phyloP scores from a whole-genome alignment of 2,329 filamentous ascomycete genomes.

The Alternaria viburni region DNA sequence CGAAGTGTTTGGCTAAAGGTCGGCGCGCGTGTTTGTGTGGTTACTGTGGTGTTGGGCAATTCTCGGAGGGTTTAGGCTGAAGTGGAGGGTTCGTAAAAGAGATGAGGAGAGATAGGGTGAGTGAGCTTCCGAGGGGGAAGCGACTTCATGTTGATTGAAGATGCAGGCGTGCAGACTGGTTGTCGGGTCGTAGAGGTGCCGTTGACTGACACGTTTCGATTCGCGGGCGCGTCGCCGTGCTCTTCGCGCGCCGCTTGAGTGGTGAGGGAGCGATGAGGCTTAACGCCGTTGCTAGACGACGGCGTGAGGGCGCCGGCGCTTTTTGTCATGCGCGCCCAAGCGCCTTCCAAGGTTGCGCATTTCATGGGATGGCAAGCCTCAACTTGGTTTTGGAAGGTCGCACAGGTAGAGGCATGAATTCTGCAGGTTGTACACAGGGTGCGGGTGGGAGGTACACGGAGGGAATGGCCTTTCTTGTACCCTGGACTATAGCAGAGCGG shows the following conservation, averaged over 20 bases:
- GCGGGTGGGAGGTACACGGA: conserved; percentile 9
- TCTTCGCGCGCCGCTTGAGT: conserved; percentile 11
- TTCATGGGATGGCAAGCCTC: background rate
- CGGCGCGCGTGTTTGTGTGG: background rate
- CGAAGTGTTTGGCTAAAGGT: background rate
- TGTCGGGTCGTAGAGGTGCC: background rate
- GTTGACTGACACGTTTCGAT: conserved; percentile 4
- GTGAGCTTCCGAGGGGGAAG: background rate
- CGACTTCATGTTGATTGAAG: conserved; percentile 2
- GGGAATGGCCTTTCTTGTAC: background rate
- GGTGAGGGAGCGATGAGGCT: conserved; percentile 11
- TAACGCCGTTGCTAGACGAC: conserved; percentile 7
- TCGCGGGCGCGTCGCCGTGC: conserved; percentile 24
- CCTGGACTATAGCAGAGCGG: background rate
- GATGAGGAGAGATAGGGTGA: background rate
- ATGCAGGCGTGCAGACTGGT: background rate
- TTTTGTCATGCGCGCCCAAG: conserved; percentile 1
- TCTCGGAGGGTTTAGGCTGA: conserved; percentile 1
- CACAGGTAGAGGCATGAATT: background rate
- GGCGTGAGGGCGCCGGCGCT: conserved; percentile 15
- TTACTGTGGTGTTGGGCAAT: background rate
- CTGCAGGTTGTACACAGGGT: conserved; percentile 17
- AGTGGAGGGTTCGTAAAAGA: background rate
- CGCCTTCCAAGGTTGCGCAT: background rate
- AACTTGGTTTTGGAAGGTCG: background rate